A percentile compares a stretch with the other conserved stretches of the same genome.
These are phyloP conservation scores for Pestalotiopsis sp. DNA, from an alignment of 2,329 filamentous ascomycete genomes.

Conservation along the genomic window DNA sequence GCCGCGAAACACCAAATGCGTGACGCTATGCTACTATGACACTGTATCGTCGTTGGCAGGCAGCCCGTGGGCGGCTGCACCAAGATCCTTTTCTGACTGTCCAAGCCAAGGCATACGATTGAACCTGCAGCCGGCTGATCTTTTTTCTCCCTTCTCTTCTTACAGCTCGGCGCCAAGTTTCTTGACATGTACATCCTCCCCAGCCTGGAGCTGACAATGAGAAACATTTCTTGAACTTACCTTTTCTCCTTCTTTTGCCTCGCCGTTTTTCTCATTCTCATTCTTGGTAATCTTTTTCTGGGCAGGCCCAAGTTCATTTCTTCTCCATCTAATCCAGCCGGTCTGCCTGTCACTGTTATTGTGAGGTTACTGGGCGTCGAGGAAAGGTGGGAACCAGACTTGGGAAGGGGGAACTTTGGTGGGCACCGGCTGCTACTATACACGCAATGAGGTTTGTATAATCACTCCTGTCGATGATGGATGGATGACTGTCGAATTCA, in stretches of 20 bases:
- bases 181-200: not conserved
- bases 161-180: slow-evolving; percentile 3
- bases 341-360: not conserved
- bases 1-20: slow-evolving; percentile 7
- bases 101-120: not conserved
- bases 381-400: not conserved
- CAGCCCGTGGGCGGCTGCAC: not conserved
- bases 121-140: not conserved
- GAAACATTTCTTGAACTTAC: not conserved
- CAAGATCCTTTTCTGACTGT: not conserved
- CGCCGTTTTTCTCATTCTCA: not conserved
- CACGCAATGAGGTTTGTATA: slow-evolving; percentile 7
- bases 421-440: not conserved
- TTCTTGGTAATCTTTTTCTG: slow-evolving; percentile 1
- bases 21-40: slow-evolving; percentile 2
- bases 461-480: not conserved
- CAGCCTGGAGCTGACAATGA: not conserved
- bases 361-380: not conserved
- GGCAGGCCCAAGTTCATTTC: slow-evolving; percentile 8
- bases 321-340: slow-evolving; percentile 4
- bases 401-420: not conserved
- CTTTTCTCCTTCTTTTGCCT: slow-evolving; percentile 4
- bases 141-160: not conserved
- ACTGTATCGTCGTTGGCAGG: not conserved
- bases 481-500: too few species aligned